phyloP scores from a whole-genome alignment of 1,139 yeast genomes.

The Diutina sp. region DNA sequence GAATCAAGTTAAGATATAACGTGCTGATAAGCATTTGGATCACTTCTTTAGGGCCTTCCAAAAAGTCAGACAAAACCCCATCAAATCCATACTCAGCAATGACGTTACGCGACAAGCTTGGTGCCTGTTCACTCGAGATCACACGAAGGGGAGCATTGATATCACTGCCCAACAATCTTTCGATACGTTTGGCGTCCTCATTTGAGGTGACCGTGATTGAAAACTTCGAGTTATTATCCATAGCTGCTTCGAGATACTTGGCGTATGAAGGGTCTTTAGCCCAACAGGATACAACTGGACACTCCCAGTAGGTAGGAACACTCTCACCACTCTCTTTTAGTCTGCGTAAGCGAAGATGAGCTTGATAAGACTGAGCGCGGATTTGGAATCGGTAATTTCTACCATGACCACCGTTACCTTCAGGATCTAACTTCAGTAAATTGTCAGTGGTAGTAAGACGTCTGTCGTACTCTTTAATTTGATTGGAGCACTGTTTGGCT shows the following conservation, averaged over 20 bases:
- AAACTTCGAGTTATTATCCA: slow-evolving; percentile 39
- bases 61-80: slow-evolving; percentile 60
- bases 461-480: not conserved
- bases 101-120: slow-evolving; percentile 14
- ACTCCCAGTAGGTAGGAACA: slow-evolving; percentile 38
- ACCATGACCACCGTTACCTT: not conserved
- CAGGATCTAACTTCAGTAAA: not conserved
- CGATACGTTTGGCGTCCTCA: slow-evolving; percentile 30
- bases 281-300: slow-evolving; percentile 61
- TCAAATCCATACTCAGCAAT: slow-evolving; percentile 54
- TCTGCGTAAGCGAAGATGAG: not conserved
- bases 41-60: slow-evolving; percentile 68
- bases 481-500: slow-evolving; percentile 1
- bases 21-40: slow-evolving; percentile 59
- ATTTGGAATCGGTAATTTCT: not conserved
- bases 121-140: slow-evolving; percentile 7
- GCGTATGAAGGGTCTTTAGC: slow-evolving; percentile 38
- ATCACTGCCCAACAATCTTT: slow-evolving; percentile 14
- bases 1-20: slow-evolving; percentile 46
- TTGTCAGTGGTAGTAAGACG: not conserved
- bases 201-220: slow-evolving; percentile 32
- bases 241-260: slow-evolving; percentile 42
- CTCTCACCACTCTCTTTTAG: not conserved
- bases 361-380: not conserved
- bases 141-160: slow-evolving; percentile 27